A percentile compares a stretch with the other conserved stretches of the same genome.
Evolutionary conservation across 2,329 filamentous ascomycete species (phyloP).

Genomic region (Aspergillus texensis): DNA sequence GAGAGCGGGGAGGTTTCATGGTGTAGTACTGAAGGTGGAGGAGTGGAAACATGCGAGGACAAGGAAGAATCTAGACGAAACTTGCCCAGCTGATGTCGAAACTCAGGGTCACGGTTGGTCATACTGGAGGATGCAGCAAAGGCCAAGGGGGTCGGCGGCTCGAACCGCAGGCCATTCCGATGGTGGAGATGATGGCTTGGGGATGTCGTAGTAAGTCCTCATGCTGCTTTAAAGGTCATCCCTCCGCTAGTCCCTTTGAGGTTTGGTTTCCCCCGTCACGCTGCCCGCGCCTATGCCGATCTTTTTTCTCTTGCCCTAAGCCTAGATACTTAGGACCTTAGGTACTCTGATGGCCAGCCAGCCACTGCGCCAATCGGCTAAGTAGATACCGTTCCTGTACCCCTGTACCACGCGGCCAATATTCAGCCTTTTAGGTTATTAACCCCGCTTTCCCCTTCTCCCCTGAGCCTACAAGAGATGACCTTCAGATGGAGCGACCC

Average conservation of each 20-base stretch:
- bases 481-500: neutral
- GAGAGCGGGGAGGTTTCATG: slow-evolving; percentile 8
- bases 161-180: slow-evolving; percentile 34
- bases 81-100: slow-evolving; percentile 27
- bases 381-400: neutral
- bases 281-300: neutral
- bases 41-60: slow-evolving; percentile 1
- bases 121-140: slow-evolving; percentile 18
- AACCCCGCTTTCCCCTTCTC: neutral
- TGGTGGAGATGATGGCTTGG: slow-evolving; percentile 9
- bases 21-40: slow-evolving; percentile 3
- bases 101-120: slow-evolving; percentile 26
- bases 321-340: too few species aligned
- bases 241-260: neutral
- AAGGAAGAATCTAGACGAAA: slow-evolving; percentile 24
- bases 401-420: neutral
- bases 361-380: neutral
- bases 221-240: neutral
- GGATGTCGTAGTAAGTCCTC: neutral
- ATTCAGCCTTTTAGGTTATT: neutral
- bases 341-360: neutral
- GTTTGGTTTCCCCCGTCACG: neutral
- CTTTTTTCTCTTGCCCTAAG: neutral
- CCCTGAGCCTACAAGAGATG: neutral
- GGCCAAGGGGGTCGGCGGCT: slow-evolving; percentile 28